Conservation (phyloP, 371 early-diverging fungal genomes). For the Encephalitozoon cuniculi region DNA sequence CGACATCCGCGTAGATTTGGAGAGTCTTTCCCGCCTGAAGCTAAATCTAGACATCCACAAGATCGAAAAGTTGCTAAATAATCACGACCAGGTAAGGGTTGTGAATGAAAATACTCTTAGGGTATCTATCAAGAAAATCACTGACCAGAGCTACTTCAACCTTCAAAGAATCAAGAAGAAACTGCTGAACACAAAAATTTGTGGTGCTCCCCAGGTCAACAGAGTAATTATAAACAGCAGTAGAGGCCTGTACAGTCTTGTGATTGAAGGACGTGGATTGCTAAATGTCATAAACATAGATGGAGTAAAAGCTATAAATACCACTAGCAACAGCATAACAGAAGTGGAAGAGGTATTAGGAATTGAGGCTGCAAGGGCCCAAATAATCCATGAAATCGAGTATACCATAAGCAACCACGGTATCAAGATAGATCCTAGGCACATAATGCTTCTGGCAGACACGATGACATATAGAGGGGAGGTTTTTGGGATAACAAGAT, state of each 20-base stretch:
- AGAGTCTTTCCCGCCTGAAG: constrained; percentile 15
- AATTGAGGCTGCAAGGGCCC: constrained; percentile 81
- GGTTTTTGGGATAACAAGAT: constrained; percentile 91
- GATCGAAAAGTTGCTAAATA: constrained; percentile 63
- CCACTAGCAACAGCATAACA: constrained; percentile 81
- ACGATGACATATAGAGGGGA: constrained; percentile 97
- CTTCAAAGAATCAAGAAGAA: constrained; percentile 74
- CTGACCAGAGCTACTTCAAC: constrained; percentile 64
- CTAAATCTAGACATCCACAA: constrained; percentile 79
- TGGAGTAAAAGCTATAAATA: constrained; percentile 66
- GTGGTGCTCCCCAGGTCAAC: constrained; percentile 73
- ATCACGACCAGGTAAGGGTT: not conserved
- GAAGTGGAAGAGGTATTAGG: constrained; percentile 83
- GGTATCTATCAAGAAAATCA: constrained; percentile 61
- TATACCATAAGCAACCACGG: constrained; percentile 78
- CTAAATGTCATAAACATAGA: constrained; percentile 71
- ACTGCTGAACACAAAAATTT: constrained; percentile 68
- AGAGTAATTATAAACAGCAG: constrained; percentile 76
- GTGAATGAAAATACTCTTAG: constrained; percentile 66
- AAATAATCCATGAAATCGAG: constrained; percentile 72
- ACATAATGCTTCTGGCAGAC: constrained; percentile 91
- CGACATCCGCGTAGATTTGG: constrained; percentile 16
- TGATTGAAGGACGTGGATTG: constrained; percentile 87
- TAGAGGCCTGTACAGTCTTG: constrained; percentile 60
- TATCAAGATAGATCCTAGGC: constrained; percentile 89